phyloP scores from a whole-genome alignment of 805 yeast genomes.

The Candida maesae region DNA sequence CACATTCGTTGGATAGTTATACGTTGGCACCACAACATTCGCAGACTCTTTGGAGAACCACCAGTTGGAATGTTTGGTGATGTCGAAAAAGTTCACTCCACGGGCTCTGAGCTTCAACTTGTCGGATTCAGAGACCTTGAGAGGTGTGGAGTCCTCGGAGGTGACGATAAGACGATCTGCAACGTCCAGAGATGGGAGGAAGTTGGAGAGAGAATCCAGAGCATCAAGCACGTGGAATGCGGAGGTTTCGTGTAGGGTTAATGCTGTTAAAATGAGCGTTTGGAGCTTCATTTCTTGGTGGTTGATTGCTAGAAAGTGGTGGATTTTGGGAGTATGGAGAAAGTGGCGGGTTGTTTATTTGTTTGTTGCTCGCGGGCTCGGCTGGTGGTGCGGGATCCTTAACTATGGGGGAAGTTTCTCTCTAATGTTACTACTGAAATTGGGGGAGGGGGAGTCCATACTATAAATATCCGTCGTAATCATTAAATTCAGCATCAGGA shows the following conservation, averaged over 20 bases:
- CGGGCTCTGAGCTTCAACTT: constrained; percentile 41
- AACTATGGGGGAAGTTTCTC: too few relatives aligned
- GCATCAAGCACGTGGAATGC: not conserved
- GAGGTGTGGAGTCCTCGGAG: constrained; percentile 16
- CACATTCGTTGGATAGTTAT: constrained; percentile 49
- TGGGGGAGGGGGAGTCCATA: too few relatives aligned
- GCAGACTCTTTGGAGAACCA: constrained; percentile 20
- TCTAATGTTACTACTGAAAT: too few relatives aligned
- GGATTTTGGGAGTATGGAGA: too few relatives aligned
- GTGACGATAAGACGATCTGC: constrained; percentile 17
- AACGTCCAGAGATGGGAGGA: not conserved
- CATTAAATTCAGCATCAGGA: too few relatives aligned
- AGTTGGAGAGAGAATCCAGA: not conserved
- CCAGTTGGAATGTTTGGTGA: constrained; percentile 40
- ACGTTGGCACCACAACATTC: constrained; percentile 27
- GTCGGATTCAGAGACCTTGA: constrained; percentile 37
- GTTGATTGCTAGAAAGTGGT: too few relatives aligned
- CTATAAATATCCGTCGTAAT: too few relatives aligned
- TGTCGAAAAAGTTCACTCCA: constrained; percentile 59
- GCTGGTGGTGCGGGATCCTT: not conserved
- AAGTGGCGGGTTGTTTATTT: too few relatives aligned
- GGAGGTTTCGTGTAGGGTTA: constrained; percentile 1
- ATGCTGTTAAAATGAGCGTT: not conserved
- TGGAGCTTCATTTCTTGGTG: too few relatives aligned
- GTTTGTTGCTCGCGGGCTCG: not conserved